Percentiles rank a stretch among this genome's conserved stretches.
Conservation (phyloP, 1,284 basidiomycete genomes). For the Cutaneotrichosporon dermatis region DNA sequence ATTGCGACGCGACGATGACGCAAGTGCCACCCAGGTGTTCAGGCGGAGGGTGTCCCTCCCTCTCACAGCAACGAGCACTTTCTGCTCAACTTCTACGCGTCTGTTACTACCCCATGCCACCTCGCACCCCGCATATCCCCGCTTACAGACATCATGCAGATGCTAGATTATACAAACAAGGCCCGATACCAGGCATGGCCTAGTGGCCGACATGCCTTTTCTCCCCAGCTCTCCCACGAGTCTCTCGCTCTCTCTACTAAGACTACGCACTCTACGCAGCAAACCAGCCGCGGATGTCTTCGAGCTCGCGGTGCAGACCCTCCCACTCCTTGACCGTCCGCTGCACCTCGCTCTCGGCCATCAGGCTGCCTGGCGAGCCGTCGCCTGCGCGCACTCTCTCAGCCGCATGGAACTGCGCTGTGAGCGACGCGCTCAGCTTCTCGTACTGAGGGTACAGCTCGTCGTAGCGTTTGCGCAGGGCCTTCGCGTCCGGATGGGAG, state of each 20-base stretch:
- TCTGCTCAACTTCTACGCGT: neutral
- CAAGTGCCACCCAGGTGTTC: neutral
- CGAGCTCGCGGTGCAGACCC: slow-evolving; percentile 40
- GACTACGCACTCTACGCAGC: neutral
- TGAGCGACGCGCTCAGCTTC: slow-evolving; percentile 26
- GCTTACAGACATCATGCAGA: slow-evolving; percentile 8
- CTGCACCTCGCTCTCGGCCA: slow-evolving; percentile 20
- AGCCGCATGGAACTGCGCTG: slow-evolving; percentile 24
- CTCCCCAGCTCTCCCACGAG: no score
- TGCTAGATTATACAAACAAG: slow-evolving; percentile 10
- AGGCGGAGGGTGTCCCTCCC: no score
- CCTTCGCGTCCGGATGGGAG: slow-evolving; percentile 1
- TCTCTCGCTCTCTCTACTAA: no score
- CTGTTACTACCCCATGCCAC: no score
- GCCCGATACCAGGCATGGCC: neutral
- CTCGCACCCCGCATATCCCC: no score
- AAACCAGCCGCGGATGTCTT: slow-evolving; percentile 39
- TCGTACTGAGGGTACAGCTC: slow-evolving; percentile 40
- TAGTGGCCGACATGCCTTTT: neutral
- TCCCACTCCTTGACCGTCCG: slow-evolving; percentile 33
- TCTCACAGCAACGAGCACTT: neutral
- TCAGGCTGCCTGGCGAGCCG: slow-evolving; percentile 1
- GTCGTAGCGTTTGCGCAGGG: slow-evolving; percentile 37
- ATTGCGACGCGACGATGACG: slow-evolving; percentile 4
- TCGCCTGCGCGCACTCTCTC: slow-evolving; percentile 18